Percentiles rank a stretch among this genome's conserved stretches.
phyloP scores from a whole-genome alignment of 1,284 basidiomycete genomes.

The Sphagnurus paluster region DNA sequence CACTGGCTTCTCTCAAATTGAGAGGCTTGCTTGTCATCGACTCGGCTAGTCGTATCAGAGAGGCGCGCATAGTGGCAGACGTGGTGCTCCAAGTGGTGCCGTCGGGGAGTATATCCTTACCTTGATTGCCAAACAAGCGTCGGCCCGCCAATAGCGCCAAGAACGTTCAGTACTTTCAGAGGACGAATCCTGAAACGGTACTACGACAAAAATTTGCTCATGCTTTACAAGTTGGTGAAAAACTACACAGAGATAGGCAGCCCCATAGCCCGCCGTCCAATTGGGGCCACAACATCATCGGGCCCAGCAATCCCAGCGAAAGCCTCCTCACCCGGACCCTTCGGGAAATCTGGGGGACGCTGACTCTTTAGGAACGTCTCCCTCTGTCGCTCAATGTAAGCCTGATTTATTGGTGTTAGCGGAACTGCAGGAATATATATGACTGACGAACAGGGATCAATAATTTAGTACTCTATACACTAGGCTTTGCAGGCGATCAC shows the following conservation, averaged over 20 bases:
- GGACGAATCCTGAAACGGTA: no score
- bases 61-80: slow-evolving; percentile 43
- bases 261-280: slow-evolving; percentile 60
- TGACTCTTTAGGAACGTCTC: slow-evolving; percentile 58
- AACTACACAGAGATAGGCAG: slow-evolving; percentile 27
- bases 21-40: slow-evolving; percentile 63
- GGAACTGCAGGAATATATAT: slow-evolving; percentile 87
- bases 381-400: slow-evolving; percentile 65
- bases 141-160: no score
- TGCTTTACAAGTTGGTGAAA: no score
- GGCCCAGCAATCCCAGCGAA: slow-evolving; percentile 52
- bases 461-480: background rate
- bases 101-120: no score
- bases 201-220: background rate
- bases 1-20: slow-evolving; percentile 65
- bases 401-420: slow-evolving; percentile 60
- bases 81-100: no score
- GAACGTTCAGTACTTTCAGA: no score
- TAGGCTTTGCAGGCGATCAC: background rate
- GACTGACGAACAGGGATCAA: slow-evolving; percentile 37
- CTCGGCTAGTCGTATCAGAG: slow-evolving; percentile 58
- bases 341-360: slow-evolving; percentile 76
- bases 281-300: slow-evolving; percentile 45
- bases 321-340: slow-evolving; percentile 53
- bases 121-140: no score